phyloP scores from a whole-genome alignment of 768 basidiomycete genomes.

The Goffeauzyma gilvescens region DNA sequence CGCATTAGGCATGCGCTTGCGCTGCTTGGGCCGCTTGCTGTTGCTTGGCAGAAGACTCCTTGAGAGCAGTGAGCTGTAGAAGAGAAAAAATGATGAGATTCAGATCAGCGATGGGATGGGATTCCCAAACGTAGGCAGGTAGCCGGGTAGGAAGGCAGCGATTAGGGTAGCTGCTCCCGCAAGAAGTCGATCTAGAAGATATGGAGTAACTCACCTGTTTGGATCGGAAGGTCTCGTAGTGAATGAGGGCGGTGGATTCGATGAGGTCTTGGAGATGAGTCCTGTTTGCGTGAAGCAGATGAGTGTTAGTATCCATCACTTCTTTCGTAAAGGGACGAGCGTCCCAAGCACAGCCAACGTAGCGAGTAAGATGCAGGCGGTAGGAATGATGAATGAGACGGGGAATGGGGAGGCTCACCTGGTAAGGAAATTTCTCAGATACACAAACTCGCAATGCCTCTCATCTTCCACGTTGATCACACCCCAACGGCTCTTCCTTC shows the following conservation, averaged over 20 bases:
- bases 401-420: slow-evolving; percentile 37
- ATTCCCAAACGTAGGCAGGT: no score
- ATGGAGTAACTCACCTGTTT: slow-evolving; percentile 43
- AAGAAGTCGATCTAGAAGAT: no score
- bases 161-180: no score
- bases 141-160: no score
- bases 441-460: slow-evolving; percentile 92
- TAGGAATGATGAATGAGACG: background rate
- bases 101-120: no score
- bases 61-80: slow-evolving; percentile 55
- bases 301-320: no score
- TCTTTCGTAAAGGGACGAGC: no score
- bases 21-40: no score
- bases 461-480: slow-evolving; percentile 96
- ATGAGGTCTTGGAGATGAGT: slow-evolving; percentile 96
- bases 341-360: no score
- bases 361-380: no score
- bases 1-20: no score
- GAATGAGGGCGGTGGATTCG: slow-evolving; percentile 95
- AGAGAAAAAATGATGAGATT: background rate
- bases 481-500: slow-evolving; percentile 94
- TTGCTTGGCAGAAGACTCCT: slow-evolving; percentile 55
- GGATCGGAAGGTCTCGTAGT: slow-evolving; percentile 98
- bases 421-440: slow-evolving; percentile 90
- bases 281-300: slow-evolving; percentile 33